Percentiles rank a stretch among this genome's conserved stretches.
Evolutionary conservation across 2,329 filamentous ascomycete genomes (phyloP).

Genomic region (Colletotrichum salicis): DNA sequence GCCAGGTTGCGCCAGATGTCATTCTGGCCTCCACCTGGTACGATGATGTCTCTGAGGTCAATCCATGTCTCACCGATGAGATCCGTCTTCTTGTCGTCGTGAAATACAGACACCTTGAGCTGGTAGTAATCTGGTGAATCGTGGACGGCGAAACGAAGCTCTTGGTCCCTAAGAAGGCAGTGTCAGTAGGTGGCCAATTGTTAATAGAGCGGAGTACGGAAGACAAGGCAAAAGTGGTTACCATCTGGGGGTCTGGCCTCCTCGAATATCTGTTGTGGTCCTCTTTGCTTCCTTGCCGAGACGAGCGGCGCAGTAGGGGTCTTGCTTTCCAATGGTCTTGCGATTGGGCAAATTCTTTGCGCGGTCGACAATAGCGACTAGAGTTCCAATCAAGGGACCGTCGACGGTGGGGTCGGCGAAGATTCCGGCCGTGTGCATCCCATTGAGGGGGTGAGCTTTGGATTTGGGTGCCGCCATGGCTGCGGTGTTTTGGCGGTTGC

Average conservation of each 20-base stretch:
- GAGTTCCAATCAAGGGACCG: slow-evolving; percentile 90
- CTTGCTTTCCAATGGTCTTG: slow-evolving; percentile 98
- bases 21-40: slow-evolving; percentile 88
- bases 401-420: slow-evolving; percentile 94
- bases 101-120: slow-evolving; percentile 95
- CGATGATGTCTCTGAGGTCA: slow-evolving; percentile 81
- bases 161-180: slow-evolving; percentile 80
- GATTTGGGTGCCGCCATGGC: slow-evolving; percentile 62
- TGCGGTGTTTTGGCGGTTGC: slow-evolving; percentile 22
- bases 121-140: slow-evolving; percentile 97
- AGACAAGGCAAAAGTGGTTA: slow-evolving; percentile 52
- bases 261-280: slow-evolving; percentile 91
- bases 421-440: slow-evolving; percentile 88
- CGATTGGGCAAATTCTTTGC: slow-evolving; percentile 97
- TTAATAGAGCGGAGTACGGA: neutral
- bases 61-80: slow-evolving; percentile 95
- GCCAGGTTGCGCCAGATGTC: slow-evolving; percentile 91
- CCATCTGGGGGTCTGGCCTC: slow-evolving; percentile 96
- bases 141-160: slow-evolving; percentile 94
- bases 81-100: slow-evolving; percentile 98
- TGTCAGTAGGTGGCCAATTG: slow-evolving; percentile 4
- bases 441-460: slow-evolving; percentile 67
- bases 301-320: slow-evolving; percentile 94
- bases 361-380: slow-evolving; percentile 91
- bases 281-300: slow-evolving; percentile 98